Conservation (phyloP, 352 stramenopile genomes). For the Phytophthora brassicae region DNA sequence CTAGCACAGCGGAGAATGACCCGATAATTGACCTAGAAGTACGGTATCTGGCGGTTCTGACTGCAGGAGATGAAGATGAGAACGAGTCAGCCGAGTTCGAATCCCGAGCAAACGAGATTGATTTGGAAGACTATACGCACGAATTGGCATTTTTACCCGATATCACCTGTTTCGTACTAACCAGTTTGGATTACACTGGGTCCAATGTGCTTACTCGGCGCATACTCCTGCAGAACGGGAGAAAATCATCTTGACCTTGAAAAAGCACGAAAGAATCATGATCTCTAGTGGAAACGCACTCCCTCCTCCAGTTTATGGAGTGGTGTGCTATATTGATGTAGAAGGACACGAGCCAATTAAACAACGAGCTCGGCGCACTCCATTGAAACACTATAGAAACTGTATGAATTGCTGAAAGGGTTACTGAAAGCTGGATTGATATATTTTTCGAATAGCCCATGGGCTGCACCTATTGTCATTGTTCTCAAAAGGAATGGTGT, state of each 20-base stretch:
- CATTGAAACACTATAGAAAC: background rate
- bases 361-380: background rate
- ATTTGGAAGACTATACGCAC: background rate
- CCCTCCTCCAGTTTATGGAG: background rate
- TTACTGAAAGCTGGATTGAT: background rate
- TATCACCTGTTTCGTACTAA: background rate
- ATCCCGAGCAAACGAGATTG: background rate
- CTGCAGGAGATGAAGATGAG: background rate
- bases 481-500: background rate
- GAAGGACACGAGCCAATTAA: background rate
- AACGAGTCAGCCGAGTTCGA: background rate
- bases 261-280: background rate
- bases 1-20: too few relatives aligned
- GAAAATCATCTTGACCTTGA: background rate
- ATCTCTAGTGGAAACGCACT: background rate
- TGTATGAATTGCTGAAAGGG: background rate
- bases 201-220: background rate
- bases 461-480: background rate
- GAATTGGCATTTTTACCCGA: background rate
- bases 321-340: conserved; percentile 1
- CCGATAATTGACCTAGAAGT: too few relatives aligned
- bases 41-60: background rate
- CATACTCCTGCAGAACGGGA: background rate
- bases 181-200: background rate
- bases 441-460: background rate